Evolutionary conservation across 2,329 filamentous ascomycete genomes (phyloP).

Genomic region (Fusarium haematococcum): DNA sequence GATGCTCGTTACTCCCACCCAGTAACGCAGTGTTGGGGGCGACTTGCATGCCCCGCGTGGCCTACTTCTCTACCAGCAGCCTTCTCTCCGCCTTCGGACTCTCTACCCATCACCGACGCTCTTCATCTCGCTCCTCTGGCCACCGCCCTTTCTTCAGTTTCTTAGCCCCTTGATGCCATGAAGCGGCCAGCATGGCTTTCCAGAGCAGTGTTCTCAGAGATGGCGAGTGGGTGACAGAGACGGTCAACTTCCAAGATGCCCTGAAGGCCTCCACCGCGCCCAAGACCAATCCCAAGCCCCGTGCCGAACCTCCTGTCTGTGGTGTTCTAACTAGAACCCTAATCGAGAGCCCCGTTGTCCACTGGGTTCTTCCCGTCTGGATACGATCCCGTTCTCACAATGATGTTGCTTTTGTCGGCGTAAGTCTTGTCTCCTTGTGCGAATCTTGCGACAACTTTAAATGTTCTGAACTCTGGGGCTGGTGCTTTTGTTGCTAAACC

Average conservation of each 20-base stretch:
- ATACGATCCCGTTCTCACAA: conserved; percentile 77
- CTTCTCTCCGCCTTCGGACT: neutral
- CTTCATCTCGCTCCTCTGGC: neutral
- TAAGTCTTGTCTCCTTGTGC: conserved; percentile 57
- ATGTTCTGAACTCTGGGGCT: neutral
- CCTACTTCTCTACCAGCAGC: neutral
- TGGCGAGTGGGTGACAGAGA: conserved; percentile 69
- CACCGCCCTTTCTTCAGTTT: neutral
- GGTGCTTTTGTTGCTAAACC: neutral
- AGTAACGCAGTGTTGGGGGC: conserved; percentile 4
- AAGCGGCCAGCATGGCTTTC: conserved; percentile 55
- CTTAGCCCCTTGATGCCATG: conserved; percentile 36
- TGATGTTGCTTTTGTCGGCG: conserved; percentile 88
- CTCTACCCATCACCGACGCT: neutral
- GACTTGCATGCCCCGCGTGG: conserved; percentile 8
- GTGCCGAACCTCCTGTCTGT: conserved; percentile 62
- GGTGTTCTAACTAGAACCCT: conserved; percentile 85
- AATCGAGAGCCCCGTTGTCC: conserved; percentile 78
- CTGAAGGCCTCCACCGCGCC: conserved; percentile 53
- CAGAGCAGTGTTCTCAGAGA: conserved; percentile 66
- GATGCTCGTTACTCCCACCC: neutral
- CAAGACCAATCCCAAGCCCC: conserved; percentile 47
- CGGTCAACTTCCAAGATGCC: conserved; percentile 57
- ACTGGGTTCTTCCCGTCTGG: conserved; percentile 83
- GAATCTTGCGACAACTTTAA: neutral